These are phyloP conservation scores for Albophoma yamanashiensis DNA, from an alignment of 2,329 filamentous ascomycete species.

Conservation along the genomic window DNA sequence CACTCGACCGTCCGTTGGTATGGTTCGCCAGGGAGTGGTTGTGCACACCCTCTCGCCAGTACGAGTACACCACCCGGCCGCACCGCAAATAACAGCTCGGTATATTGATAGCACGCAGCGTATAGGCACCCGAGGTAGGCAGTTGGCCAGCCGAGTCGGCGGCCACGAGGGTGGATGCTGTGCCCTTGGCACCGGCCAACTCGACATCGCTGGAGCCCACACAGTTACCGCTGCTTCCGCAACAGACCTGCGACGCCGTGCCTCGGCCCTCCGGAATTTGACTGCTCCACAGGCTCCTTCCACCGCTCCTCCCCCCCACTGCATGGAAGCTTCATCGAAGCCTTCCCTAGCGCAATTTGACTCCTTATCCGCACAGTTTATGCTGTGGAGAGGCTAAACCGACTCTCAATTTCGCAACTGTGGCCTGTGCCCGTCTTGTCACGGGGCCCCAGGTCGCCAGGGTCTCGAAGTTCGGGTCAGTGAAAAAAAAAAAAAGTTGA, in stretches of 20 bases:
- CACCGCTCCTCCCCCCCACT: background rate
- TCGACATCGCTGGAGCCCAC: background rate
- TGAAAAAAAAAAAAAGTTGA: background rate
- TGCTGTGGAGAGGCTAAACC: background rate
- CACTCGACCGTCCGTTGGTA: background rate
- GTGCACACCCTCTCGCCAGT: background rate
- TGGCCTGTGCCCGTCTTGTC: background rate
- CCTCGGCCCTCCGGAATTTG: background rate
- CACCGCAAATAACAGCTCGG: background rate
- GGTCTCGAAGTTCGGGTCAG: background rate
- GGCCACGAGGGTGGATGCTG: background rate
- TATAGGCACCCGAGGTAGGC: background rate
- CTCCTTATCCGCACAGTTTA: background rate
- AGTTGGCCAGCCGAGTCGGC: background rate
- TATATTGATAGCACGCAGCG: background rate
- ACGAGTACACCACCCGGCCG: background rate
- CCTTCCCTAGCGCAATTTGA: conserved; percentile 2
- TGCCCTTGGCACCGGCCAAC: background rate
- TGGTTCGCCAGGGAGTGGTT: background rate
- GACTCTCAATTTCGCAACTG: background rate
- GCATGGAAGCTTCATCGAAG: conserved; percentile 8
- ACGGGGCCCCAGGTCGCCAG: background rate
- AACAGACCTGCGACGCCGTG: background rate
- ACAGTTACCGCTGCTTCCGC: background rate
- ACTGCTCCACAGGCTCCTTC: background rate